Evolutionary conservation across 1,139 yeast genomes (phyloP), one percentile per base, ranked within the genome.

Genomic region (Yamadazyma oceani): DNA sequence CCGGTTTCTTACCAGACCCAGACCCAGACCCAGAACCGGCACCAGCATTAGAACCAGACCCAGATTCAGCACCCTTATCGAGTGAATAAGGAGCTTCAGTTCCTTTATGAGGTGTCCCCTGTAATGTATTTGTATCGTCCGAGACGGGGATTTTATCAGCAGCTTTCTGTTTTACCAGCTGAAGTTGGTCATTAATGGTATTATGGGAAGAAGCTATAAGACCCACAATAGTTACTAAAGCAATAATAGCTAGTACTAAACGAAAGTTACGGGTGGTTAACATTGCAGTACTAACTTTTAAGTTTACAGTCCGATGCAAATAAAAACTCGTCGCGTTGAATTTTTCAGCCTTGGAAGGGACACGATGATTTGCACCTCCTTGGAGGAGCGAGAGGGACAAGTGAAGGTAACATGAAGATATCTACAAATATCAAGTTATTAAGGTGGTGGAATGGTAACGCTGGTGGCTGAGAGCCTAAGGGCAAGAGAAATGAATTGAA

Each of bases 181-280:
- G 65, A 26, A 58, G 43, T 15, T 62, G 53, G 28, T 48, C 48
- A 12, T 59, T 48, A 36, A 64, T 45, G 34, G 66, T 47, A 39
- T 53, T 53, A 38, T 59, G 64, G 14, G 71, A 58, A n/a, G 66
- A 45, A 17, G 63, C 62, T 35, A 70, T 59, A 44, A 69, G 62
- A n/a, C 60, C 60, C 27, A 69, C 58, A 26, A 69, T 51, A 30
- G 60, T 54, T 37, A 70, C 53, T 14, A 69, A 50, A 17, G 67
- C 66, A 37, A 66, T 47, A 11, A 64, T 61, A 5, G 69, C 63
- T 4, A 66, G 48, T 14, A 63, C 40, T 40, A 69, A 59, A 35
- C 76, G 63, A 32, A 66, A 41, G 46, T 66, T 64, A 40, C 73
- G 63, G 19, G 68, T 63, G 42, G 62, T 56, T 41, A 66, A 45